Evolutionary conservation across 2,329 filamentous ascomycete genomes (phyloP).

Genomic region (Capronia americana): DNA sequence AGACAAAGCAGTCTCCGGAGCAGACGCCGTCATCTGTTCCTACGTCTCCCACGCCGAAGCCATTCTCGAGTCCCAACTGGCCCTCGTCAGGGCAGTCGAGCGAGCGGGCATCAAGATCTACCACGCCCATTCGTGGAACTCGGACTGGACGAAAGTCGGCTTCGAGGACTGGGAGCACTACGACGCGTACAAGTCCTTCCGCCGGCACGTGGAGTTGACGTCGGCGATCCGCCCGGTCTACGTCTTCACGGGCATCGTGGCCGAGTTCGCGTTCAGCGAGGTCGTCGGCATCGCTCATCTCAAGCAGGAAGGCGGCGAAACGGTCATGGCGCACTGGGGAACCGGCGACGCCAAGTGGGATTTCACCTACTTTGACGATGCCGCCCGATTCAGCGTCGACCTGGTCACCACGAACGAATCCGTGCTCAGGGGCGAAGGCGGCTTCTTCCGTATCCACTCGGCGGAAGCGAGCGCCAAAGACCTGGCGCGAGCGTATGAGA

Average conservation of each 20-base stretch:
- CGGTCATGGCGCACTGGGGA: constrained; percentile 6
- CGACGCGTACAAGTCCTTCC: constrained; percentile 46
- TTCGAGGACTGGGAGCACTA: constrained; percentile 44
- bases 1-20: constrained; percentile 44
- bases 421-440: constrained; percentile 9
- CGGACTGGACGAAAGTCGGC: constrained; percentile 44
- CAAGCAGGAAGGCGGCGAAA: constrained; percentile 2
- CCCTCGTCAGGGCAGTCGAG: constrained; percentile 48
- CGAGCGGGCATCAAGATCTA: constrained; percentile 45
- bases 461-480: not conserved
- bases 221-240: constrained; percentile 43
- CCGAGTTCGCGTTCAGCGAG: constrained; percentile 39
- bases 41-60: constrained; percentile 41
- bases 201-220: constrained; percentile 34
- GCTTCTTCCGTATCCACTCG: constrained; percentile 11
- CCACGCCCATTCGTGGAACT: constrained; percentile 44
- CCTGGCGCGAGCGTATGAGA: constrained; percentile 13
- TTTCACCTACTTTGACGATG: constrained; percentile 18
- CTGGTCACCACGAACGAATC: constrained; percentile 7
- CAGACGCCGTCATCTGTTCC: constrained; percentile 48
- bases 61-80: constrained; percentile 45
- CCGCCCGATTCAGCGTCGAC: constrained; percentile 11
- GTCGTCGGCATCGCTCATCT: constrained; percentile 4
- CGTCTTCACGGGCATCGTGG: constrained; percentile 43
- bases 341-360: constrained; percentile 1